These are phyloP conservation scores for Fusarium dlaminii DNA, from an alignment of 2,329 filamentous ascomycete species.

Conservation along the genomic window DNA sequence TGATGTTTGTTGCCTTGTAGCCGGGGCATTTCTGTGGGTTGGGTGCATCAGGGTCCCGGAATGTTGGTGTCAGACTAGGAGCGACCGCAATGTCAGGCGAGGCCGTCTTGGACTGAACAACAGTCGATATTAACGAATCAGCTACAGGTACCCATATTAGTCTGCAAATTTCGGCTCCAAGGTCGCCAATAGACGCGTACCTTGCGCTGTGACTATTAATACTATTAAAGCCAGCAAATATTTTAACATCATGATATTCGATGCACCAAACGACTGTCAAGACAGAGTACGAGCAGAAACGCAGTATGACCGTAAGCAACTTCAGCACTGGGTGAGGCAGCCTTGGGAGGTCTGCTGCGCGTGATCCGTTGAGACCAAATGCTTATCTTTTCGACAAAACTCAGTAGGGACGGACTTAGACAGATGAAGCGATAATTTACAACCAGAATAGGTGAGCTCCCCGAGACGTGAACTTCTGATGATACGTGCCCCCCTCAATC, in stretches of 20 bases:
- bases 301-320: not conserved
- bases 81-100: not conserved
- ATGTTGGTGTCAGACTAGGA: not conserved
- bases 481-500: not conserved
- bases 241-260: not conserved
- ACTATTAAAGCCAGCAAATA: not conserved
- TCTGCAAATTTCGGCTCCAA: too few relatives aligned
- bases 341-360: not conserved
- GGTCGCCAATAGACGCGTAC: accelerated
- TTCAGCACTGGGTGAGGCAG: not conserved
- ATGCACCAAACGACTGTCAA: not conserved
- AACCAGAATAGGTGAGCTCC: not conserved
- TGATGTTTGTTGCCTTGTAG: not conserved
- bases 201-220: not conserved
- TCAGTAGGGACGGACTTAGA: not conserved
- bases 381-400: not conserved
- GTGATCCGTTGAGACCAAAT: not conserved
- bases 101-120: not conserved
- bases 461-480: not conserved
- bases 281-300: too few relatives aligned
- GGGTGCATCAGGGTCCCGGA: not conserved
- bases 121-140: not conserved
- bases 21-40: not conserved
- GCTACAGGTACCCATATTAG: not conserved
- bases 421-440: too few relatives aligned